A percentile compares a stretch with the other conserved stretches of the same genome.
These are phyloP conservation scores for Pascua guehoae DNA, from an alignment of 1,284 basidiomycete genomes.

Conservation along the genomic window DNA sequence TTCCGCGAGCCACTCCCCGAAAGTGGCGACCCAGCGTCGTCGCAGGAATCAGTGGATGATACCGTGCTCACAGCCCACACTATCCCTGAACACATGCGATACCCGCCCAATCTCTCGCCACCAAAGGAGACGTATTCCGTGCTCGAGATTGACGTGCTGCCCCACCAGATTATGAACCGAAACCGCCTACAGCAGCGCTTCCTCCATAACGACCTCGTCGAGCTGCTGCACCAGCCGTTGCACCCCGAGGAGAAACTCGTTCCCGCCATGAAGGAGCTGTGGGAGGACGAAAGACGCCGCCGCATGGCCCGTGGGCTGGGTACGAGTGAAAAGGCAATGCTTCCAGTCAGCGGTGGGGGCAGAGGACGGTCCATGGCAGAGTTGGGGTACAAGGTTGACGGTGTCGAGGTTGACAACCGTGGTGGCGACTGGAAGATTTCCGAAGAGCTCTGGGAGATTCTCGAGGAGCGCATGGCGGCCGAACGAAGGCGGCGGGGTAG, in stretches of 20 bases:
- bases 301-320: conserved; percentile 59
- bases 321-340: conserved; percentile 37
- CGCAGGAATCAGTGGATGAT: not conserved
- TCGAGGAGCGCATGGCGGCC: conserved; percentile 38
- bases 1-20: conserved; percentile 54
- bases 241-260: conserved; percentile 72
- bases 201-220: conserved; percentile 68
- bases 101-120: conserved; percentile 51
- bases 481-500: conserved; percentile 49
- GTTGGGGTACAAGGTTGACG: conserved; percentile 37
- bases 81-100: conserved; percentile 34
- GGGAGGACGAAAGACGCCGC: conserved; percentile 85
- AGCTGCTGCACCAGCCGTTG: conserved; percentile 56
- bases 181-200: conserved; percentile 62
- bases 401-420: conserved; percentile 29
- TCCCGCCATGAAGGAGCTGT: conserved; percentile 81
- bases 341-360: conserved; percentile 44
- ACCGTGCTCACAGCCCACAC: conserved; percentile 27
- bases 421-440: conserved; percentile 49
- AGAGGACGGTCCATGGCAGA: conserved; percentile 38
- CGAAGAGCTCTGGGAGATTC: conserved; percentile 40
- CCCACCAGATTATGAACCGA: conserved; percentile 83
- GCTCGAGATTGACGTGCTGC: conserved; percentile 78
- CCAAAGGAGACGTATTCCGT: conserved; percentile 65
- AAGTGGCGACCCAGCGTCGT: conserved; percentile 25